Conservation (phyloP, 148 eudicot species). For the Persicaria tinctoria region DNA sequence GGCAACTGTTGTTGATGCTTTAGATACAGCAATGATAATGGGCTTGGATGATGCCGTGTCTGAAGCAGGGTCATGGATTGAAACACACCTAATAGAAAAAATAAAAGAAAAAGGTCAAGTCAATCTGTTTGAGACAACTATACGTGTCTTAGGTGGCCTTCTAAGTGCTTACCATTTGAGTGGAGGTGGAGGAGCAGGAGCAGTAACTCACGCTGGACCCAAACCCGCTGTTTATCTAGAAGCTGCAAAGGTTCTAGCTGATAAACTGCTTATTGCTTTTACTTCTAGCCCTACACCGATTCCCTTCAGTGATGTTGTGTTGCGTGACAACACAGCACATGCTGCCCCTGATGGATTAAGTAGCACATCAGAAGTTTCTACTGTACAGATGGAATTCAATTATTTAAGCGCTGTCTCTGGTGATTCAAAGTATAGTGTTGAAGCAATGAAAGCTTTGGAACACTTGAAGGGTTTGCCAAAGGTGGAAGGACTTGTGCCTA, state of each 20-base stretch:
- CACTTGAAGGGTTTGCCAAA: conserved; percentile 81
- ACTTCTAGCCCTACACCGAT: conserved; percentile 79
- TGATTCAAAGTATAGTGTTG: conserved; percentile 63
- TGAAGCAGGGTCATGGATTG: conserved; percentile 96
- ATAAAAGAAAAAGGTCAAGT: conserved; percentile 76
- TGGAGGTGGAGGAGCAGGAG: conserved; percentile 35
- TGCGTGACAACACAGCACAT: conserved; percentile 64
- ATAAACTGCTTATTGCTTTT: conserved; percentile 75
- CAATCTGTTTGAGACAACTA: conserved; percentile 92
- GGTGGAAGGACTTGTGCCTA: conserved; percentile 91
- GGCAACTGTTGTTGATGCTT: conserved; percentile 87
- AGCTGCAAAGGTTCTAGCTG: conserved; percentile 75
- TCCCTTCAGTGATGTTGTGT: conserved; percentile 84
- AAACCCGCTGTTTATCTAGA: conserved; percentile 67
- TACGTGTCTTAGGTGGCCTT: conserved; percentile 92
- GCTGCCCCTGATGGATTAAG: conserved; percentile 86
- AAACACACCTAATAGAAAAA: conserved; percentile 66
- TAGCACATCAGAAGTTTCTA: conserved; percentile 93
- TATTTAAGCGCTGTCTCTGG: conserved; percentile 77
- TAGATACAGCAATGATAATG: conserved; percentile 97
- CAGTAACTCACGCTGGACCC: conserved; percentile 38
- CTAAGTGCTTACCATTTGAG: conserved; percentile 96
- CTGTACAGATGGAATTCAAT: conserved; percentile 87
- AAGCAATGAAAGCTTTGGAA: conserved; percentile 90
- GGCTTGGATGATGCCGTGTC: conserved; percentile 64